Evolutionary conservation across 305 asterid species (phyloP), one percentile per base, ranked within the genome.

Genomic region (Solanum chacoense): DNA sequence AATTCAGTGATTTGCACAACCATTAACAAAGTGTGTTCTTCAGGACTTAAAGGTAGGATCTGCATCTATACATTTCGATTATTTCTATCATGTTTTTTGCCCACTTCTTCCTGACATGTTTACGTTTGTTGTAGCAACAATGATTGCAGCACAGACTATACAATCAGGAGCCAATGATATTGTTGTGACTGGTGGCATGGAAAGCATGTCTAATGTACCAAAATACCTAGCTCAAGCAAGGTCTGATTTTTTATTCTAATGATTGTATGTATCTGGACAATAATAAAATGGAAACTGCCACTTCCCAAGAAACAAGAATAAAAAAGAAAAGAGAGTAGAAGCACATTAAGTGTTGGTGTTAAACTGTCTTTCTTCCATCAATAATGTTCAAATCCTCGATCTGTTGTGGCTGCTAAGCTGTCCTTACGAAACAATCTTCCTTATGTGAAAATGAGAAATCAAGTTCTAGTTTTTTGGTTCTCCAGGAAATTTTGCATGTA

Each of bases 141-240:
- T 95, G 98, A 93, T 97, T 92, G 99, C 97, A 84, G 98, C 99
- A 42, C 98, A 95, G 90, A 94, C 95, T 67, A 96, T 97, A 91
- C 90, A 91, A 87, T 86, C 93, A 86, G 98, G 99, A 89, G 59
- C 34, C 87, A 95, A 95, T 91, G 98, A 97, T 91, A 95, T 97
- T 11, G 99, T 97, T 85, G 94, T 96, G 83, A 90, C 96, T 91
- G 98, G 99, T 90, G 99, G 99, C 91, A 97, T 96, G 99, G 99
- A 97, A 89, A 96, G 99, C 93, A 97, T 97, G 99, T 97, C 99
- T 59, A 97, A 97, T 92, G 95, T 94, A 31, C 99, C 99, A 28
- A 97, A 97, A 89, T 97, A 97, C 90, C 91, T 97, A 50, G 31
- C 96, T 55, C 89, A 92, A 7, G 95, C 93, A 90, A 97, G 99